A percentile compares a stretch with the other conserved stretches of the same genome.
Evolutionary conservation across 1,284 basidiomycete genomes (phyloP).

Genomic region (Trichosporon faecale): DNA sequence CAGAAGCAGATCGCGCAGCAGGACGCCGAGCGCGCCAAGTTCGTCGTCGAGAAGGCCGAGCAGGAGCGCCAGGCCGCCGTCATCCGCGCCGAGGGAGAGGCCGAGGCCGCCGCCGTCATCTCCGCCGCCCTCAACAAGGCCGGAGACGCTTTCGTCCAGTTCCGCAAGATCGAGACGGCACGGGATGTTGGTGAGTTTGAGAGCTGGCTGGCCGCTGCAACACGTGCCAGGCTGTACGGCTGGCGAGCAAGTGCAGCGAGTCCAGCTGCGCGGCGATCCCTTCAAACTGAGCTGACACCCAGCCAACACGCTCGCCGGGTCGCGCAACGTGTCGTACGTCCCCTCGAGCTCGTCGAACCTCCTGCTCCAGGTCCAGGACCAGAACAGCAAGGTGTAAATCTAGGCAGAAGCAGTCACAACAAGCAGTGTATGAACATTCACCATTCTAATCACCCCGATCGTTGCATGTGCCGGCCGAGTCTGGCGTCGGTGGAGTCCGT

Average conservation of each 20-base stretch:
- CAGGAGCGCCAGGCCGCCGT: conserved; percentile 98
- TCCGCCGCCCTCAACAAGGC: conserved; percentile 84
- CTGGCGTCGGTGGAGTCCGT: too few relatives aligned
- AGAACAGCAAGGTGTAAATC: conserved; percentile 51
- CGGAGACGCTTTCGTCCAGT: conserved; percentile 86
- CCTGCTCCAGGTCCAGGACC: conserved; percentile 73
- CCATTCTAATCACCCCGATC: neutral
- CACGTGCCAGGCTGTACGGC: too few relatives aligned
- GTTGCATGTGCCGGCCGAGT: neutral
- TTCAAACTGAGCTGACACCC: conserved; percentile 25
- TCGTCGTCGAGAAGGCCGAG: conserved; percentile 92
- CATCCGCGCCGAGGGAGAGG: conserved; percentile 97
- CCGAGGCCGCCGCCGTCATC: conserved; percentile 91
- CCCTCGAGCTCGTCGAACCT: conserved; percentile 76
- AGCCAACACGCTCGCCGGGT: conserved; percentile 64
- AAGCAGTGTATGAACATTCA: conserved; percentile 11
- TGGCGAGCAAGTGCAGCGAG: too few relatives aligned
- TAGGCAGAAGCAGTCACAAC: neutral
- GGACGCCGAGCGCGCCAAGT: conserved; percentile 98
- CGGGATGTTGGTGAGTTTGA: conserved; percentile 68
- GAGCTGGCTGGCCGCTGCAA: neutral
- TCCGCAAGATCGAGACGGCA: conserved; percentile 95
- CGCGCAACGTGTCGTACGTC: conserved; percentile 83
- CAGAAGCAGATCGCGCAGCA: conserved; percentile 65
- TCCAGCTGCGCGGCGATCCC: too few relatives aligned